Base-by-base conservation (phyloP, 805 yeast species). In the Kuraishia cidri region DNA sequence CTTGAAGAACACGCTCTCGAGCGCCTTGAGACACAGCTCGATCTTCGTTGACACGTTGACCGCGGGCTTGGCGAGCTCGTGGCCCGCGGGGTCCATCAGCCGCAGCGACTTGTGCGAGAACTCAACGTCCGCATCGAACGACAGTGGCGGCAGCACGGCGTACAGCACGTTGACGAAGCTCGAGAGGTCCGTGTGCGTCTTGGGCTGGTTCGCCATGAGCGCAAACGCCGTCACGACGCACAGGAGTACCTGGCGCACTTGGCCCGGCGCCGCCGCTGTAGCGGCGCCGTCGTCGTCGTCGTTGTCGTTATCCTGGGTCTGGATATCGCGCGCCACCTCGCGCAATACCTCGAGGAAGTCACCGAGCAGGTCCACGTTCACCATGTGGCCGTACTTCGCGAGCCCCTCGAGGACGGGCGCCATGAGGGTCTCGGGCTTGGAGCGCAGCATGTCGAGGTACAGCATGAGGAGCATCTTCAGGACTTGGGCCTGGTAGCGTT, bases 221-320 rank as follows among this genome's bases (percentile, higher is more conserved):
- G 95, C 79, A 56, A 90, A 90, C 4, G 97, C 85, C 1, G 97
- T 90, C 11, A 81, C 86, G 29, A 87, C 75, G 52, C 95, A 84
- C 15, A 92, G 64, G 28, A 90, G 62, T 0, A 84, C 66, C 40
- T 86, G 87, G 41, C 96, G 73, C 24, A 79, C 65, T 42, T 75
- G 75, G 52, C 29, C 66, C 46, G 29, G 67, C 59, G 12, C 64
- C 53, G 24, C 55, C 40, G 3, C 62, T 48, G 36, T 17, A 15
- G 18, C 31, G 7, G 21, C 32, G 14, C 11, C 20, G 10, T 22
- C 26, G 9, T 20, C 23, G 23, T 10, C 10, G 7, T 10, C 23
- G 23, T 71, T 67, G 6, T 66, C 71, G 3, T 52, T 60, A n/a
- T 64, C 45, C 13, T 62, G 65, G 26, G 61, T 56, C 41, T 58